Evolutionary conservation across 768 basidiomycete species (phyloP), one percentile per base, ranked within the genome.

Genomic region (Suillus plorans): DNA sequence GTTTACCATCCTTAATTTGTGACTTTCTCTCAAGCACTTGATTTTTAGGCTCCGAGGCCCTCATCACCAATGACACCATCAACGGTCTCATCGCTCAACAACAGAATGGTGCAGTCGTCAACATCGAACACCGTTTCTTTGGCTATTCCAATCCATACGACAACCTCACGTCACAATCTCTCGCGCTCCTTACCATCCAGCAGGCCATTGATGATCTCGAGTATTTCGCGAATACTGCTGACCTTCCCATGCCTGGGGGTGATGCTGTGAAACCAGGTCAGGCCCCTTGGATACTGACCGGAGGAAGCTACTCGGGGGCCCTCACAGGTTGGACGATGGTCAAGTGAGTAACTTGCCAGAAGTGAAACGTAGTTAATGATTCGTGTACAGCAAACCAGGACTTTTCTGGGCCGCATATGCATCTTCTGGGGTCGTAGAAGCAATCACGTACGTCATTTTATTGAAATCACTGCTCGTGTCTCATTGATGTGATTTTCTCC

Each of bases 41-140:
- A 8, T 13, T 59, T 64, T 3, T 45, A 76, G 74, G 50, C 5
- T 81, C 73, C 64, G 72, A 72, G 59, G 79, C 76, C 16, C 90
- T 89, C 69, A 79, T 89, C 58, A 88, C 87, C 18, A 90, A 91
- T 69, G 63, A 36, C 14, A 88, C 87, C 4, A 84, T 91, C 67
- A 86, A 83, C 64, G 90, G 89, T 18, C 78, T 80, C 60, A 85
- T 90, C 64, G 87, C 89, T 8, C 85, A 89, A 71, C 85, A 87
- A 72, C 80, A 89, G 63, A 84, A 83, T 39, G 90, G 86, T 28
- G 85, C 85, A 20, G 81, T 84, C 9, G 77, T 91, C 67, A 78
- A 90, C 36, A 65, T 91, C 36, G 90, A 92, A 69, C 90, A 92
- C 70, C 82, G 91, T 25, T 92, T 88, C 80, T 92, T 86, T 66